Base-by-base conservation (phyloP, 192 early-diverging fungal species). In the Piromyces finnis region DNA sequence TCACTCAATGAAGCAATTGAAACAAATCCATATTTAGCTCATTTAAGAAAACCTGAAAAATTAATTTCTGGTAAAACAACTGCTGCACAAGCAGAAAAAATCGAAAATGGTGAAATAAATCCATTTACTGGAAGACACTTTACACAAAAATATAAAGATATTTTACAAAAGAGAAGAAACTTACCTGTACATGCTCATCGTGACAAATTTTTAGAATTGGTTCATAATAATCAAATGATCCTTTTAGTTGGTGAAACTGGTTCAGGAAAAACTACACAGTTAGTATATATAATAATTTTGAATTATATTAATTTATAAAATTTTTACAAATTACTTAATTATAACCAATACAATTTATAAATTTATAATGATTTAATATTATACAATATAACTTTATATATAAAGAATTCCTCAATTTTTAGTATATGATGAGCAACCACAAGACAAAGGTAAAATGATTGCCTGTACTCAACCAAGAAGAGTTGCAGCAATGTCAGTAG, bases 401-500 rank as follows among this genome's bases (percentile, higher is more conserved):
- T 41, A 37, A 84, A 94, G 92, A 87, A 97, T 99, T 78, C 98
- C 98, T 26, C 98, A 99, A 85, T 99, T 96, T 83, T 85, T 98
- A 83, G 87, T 93, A 9, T 93, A 92, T 81, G 97, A 99, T 86
- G 91, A 94, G 81, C 88, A 97, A 78, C 97, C 98, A 39, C 96
- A 92, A 51, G 83, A 90, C 26, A 94, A 96, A 79, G 92, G 92
- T 32, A 95, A 92, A 82, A 91, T 95, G 87, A 95, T 98, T 85
- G 98, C 96, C 18, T 99, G 98, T 87, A 99, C 98, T 41, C 98
- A 99, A 83, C 98, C 98, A 26, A 94, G 98, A 84, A 92, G 98
- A 88, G 96, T 99, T 30, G 97, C 98, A 13, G 98, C 98, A n/a
- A 99, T 95, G 94, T 97, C 96, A 37, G 97, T 99, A 59, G 97